Conservation (phyloP, 805 yeast genomes). For the Isabelozyma heimii region DNA sequence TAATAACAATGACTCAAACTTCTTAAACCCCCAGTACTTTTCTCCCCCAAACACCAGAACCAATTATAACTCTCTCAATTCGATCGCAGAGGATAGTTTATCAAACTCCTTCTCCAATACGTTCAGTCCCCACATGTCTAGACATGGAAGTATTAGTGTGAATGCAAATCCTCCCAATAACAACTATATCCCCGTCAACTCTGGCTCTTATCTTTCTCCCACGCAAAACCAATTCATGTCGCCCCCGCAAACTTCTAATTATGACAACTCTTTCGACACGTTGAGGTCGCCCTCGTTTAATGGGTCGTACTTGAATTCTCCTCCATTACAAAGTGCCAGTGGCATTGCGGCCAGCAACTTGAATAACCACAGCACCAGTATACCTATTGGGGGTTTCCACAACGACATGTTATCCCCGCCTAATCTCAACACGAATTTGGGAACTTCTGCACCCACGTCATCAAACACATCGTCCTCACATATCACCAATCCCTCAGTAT, state of each 20-base stretch:
- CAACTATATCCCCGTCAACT: conserved; percentile 17
- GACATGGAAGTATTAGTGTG: conserved; percentile 31
- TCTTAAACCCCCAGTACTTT: conserved; percentile 38
- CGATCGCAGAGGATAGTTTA: conserved; percentile 30
- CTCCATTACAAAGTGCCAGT: conserved; percentile 24
- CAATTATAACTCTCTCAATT: conserved; percentile 23
- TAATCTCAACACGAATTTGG: conserved; percentile 12
- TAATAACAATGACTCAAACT: conserved; percentile 11
- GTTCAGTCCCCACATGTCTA: conserved; percentile 28
- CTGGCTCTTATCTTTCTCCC: conserved; percentile 35
- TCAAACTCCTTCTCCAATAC: conserved; percentile 9
- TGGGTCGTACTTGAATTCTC: conserved; percentile 33
- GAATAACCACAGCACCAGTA: conserved; percentile 18
- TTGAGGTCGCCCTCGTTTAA: conserved; percentile 31
- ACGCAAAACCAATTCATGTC: conserved; percentile 28
- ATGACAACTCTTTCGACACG: conserved; percentile 32
- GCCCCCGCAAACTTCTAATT: conserved; percentile 23
- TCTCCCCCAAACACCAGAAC: conserved; percentile 31
- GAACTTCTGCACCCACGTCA: conserved; percentile 29
- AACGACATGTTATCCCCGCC: conserved; percentile 25
- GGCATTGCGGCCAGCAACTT: conserved; percentile 4
- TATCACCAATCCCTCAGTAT: conserved; percentile 10
- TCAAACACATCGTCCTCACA: conserved; percentile 1
- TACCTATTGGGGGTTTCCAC: conserved; percentile 10
- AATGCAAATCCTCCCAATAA: conserved; percentile 13